Evolutionary conservation across 352 stramenopile genomes (phyloP), one percentile per base, ranked within the genome.

Genomic region (Pythium diclinum): DNA sequence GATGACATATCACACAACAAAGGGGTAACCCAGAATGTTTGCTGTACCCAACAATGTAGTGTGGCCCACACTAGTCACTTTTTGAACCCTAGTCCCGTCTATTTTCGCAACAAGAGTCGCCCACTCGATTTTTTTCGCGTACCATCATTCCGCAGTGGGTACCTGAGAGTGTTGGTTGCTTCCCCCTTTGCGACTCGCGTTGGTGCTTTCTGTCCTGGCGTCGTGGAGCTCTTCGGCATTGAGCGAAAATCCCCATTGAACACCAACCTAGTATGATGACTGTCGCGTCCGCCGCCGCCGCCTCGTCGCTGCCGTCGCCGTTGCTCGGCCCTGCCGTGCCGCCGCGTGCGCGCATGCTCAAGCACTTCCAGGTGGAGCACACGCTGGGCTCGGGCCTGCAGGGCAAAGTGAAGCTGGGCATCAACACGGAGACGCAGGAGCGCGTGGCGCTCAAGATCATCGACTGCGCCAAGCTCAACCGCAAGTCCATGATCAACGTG

Each of bases 381-480:
- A 96, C 87, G 25, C 79, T 96, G 30, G 87, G 87, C 51, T 87
- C 78, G 25, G 87, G 87, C 0, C 74, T 94, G 25, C 84, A 92
- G 69, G 79, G 87, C 61, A 97, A 95, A 63, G 89, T 97, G 49
- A 96, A 96, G 74, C 79, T 97, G 3, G 88, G 90, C 40, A 76
- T 93, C 66, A 82, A 96, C 73, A 71, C 76, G 10, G 70, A 79
- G 58, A 95, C 87, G 32, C 76, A 83, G 23, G 78, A 96, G 72
- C 76, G 76, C 51, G 90, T 97, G 51, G 90, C 90, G 68, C 82
- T 97, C 66, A 97, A 97, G 77, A 82, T 97, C 71, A 96, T 97
- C 59, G 85, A 95, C 70, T 81, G 74, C 69, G 71, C 73, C 64
- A 91, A 89, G 57, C 78, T 92, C 33, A 91, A 88, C 68, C 84